phyloP scores from a whole-genome alignment of 2,329 filamentous ascomycete genomes.

The Nigrospora osmanthi region DNA sequence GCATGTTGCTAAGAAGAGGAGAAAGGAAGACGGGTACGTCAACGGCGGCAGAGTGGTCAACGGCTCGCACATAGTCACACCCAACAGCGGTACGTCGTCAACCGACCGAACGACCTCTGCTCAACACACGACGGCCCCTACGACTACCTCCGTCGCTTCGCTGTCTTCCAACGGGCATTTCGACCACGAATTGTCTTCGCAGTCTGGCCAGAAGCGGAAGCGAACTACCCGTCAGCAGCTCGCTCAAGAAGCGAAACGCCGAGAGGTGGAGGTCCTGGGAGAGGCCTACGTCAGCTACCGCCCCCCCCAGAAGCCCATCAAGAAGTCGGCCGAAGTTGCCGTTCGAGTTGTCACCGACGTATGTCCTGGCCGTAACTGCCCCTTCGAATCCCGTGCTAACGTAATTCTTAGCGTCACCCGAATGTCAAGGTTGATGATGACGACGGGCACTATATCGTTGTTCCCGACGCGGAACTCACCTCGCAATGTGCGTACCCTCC shows the following conservation, averaged over 20 bases:
- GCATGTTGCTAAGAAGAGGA: constrained; percentile 67
- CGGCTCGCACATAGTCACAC: constrained; percentile 63
- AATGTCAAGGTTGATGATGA: constrained; percentile 85
- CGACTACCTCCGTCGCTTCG: constrained; percentile 78
- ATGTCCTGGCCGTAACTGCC: constrained; percentile 24
- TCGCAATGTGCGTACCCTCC: constrained; percentile 66
- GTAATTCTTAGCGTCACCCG: constrained; percentile 24
- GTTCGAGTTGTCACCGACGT: constrained; percentile 58
- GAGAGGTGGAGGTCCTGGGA: constrained; percentile 62
- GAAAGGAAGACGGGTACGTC: constrained; percentile 64
- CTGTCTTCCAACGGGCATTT: constrained; percentile 54
- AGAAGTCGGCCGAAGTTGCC: constrained; percentile 77
- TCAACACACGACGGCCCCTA: constrained; percentile 80
- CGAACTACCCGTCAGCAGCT: constrained; percentile 63
- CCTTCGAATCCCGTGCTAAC: constrained; percentile 6
- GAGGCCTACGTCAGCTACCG: constrained; percentile 74
- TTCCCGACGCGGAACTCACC: constrained; percentile 77
- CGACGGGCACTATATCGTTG: constrained; percentile 93
- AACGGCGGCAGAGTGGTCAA: constrained; percentile 53
- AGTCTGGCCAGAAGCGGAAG: constrained; percentile 83
- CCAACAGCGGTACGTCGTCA: constrained; percentile 66
- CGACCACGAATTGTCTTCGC: constrained; percentile 53
- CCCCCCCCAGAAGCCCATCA: constrained; percentile 78
- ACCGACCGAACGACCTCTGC: constrained; percentile 77
- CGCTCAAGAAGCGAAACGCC: constrained; percentile 73